Conservation (phyloP, 2,329 filamentous ascomycete species). For the Ophiognomonia clavigignenti-juglandacearum region DNA sequence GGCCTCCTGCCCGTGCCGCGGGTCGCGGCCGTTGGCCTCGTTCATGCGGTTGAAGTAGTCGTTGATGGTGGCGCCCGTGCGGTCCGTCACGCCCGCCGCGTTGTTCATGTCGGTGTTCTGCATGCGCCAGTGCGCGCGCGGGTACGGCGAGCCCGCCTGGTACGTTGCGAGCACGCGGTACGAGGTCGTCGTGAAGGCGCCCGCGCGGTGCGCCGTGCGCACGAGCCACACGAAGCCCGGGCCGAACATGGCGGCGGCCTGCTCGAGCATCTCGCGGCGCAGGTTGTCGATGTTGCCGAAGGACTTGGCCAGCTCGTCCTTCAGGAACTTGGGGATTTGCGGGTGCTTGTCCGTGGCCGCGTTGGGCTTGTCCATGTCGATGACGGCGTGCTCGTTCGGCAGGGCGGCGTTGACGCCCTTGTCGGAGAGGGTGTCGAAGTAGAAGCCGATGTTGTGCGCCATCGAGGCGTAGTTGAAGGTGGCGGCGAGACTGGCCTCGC, state of each 20-base stretch:
- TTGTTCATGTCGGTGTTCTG: constrained; percentile 69
- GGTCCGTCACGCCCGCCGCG: constrained; percentile 34
- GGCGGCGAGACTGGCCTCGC: constrained; percentile 70
- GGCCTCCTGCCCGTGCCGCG: constrained; percentile 15
- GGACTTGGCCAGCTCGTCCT: constrained; percentile 55
- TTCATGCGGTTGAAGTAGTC: constrained; percentile 37
- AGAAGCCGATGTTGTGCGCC: constrained; percentile 87
- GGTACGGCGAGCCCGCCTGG: constrained; percentile 83
- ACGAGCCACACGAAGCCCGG: constrained; percentile 97
- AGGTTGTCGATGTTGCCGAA: constrained; percentile 85
- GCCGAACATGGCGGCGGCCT: constrained; percentile 88
- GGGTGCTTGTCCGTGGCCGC: constrained; percentile 49
- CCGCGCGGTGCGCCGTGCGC: constrained; percentile 31
- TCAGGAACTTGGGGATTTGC: constrained; percentile 36
- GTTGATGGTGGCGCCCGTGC: constrained; percentile 23
- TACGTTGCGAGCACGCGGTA: constrained; percentile 81
- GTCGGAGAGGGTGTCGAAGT: constrained; percentile 58
- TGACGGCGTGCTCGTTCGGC: no score
- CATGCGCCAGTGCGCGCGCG: constrained; percentile 75
- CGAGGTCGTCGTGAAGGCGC: constrained; percentile 24
- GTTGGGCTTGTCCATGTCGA: no score
- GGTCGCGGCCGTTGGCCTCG: constrained; percentile 29
- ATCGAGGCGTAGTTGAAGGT: constrained; percentile 96
- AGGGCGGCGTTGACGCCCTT: constrained; percentile 16
- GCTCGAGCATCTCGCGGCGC: constrained; percentile 71